Base-by-base conservation (phyloP, 2,329 filamentous ascomycete species). In the Paracoccidioides brasiliensis region DNA sequence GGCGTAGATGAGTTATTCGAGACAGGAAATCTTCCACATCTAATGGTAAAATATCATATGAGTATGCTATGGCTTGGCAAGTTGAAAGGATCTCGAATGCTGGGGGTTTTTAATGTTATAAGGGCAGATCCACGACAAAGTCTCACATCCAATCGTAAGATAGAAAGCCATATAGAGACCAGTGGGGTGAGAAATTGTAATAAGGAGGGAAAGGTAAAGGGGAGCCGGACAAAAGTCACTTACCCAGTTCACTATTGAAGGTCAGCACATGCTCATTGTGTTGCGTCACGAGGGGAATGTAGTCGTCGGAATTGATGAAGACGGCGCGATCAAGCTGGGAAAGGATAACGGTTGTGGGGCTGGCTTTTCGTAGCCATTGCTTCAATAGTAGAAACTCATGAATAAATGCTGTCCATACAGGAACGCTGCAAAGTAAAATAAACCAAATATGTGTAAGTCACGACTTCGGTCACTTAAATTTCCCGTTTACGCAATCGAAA, bases 371-470 rank as follows among this genome's bases (percentile, higher is more conserved):
- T 56, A 78, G 71, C 78, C 79, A 82, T 38, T 67, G 69, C 4
- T 66, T 71, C 53, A 72, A 69, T 33, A 68, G 67, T 38, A 79
- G 66, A 55, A 76, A 73, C 30, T 74, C 67, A 0, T 76, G 77
- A 22, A 80, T 71, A 58, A 80, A 81, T 0, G 78, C 77, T 2
- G 80, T 84, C 81, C 81, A 84, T 55, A 83, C 77, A 0, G 81
- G 80, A 2, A 78, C 76, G 22, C 74, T 76, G 51, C 15, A 22
- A 22, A 22, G 2, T 22, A 22, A 22, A 22, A 22, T 22, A 22
- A 22, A 22, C 22, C 22, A 22, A 22, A 22, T 22, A 22, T 22
- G 2, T 22, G 22, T 22, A 22, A 22, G 22, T 22, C 22, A 22
- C 22, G 22, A 22, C 22, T 22, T 22, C 22, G 22, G 22, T 22